A percentile compares a stretch with the other conserved stretches of the same genome.
Conservation (phyloP, 2,329 filamentous ascomycete genomes). For the Calonectria multiphialidica region DNA sequence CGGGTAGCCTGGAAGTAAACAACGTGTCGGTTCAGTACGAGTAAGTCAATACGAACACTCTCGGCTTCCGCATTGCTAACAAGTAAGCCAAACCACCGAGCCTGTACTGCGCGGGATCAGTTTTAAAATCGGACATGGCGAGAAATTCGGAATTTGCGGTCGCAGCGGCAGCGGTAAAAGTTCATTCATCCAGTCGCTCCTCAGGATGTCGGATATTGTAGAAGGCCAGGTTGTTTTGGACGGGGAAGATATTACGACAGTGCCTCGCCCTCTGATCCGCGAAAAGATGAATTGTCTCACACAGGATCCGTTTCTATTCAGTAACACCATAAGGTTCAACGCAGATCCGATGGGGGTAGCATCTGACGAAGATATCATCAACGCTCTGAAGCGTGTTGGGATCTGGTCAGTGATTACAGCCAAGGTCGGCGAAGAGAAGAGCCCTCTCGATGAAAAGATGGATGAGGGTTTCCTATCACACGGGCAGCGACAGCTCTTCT, state of each 20-base stretch:
- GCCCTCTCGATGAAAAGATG: conserved; percentile 49
- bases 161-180: conserved; percentile 55
- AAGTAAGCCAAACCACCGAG: conserved; percentile 32
- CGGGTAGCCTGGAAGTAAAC: conserved; percentile 39
- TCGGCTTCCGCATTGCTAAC: conserved; percentile 7
- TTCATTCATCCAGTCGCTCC: conserved; percentile 57
- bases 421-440: conserved; percentile 48
- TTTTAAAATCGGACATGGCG: conserved; percentile 47
- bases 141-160: conserved; percentile 59
- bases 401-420: conserved; percentile 58
- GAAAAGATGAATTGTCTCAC: conserved; percentile 59
- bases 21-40: conserved; percentile 43
- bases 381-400: conserved; percentile 60
- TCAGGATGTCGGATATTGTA: conserved; percentile 60
- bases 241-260: conserved; percentile 50
- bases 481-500: conserved; percentile 49
- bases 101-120: conserved; percentile 47
- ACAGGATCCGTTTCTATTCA: conserved; percentile 65
- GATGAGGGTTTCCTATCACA: conserved; percentile 51
- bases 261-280: conserved; percentile 45
- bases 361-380: conserved; percentile 56
- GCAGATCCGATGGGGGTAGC: conserved; percentile 56
- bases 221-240: conserved; percentile 60
- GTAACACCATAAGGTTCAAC: conserved; percentile 63
- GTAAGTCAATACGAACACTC: conserved; percentile 27